phyloP scores from a whole-genome alignment of 768 basidiomycete genomes.

The Crepidotus variabilis region DNA sequence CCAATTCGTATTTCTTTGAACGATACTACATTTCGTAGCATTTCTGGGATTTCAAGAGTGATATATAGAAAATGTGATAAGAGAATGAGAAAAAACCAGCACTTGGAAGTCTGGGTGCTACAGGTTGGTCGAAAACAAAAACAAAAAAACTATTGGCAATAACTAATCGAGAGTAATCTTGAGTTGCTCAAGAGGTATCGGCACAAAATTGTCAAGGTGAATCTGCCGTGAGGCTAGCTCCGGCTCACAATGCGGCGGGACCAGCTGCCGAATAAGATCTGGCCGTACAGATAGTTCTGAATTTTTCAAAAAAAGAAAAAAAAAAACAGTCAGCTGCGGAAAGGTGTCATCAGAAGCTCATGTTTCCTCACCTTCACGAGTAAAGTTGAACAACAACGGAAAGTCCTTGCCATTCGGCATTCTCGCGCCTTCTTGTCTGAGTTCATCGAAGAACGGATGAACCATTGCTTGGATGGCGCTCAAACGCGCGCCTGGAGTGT shows the following conservation, averaged over 20 bases:
- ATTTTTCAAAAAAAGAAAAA: too few relatives aligned
- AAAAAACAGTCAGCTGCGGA: not conserved
- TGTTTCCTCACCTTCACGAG: constrained; percentile 77
- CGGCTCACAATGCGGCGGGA: constrained; percentile 85
- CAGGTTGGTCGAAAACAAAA: constrained; percentile 14
- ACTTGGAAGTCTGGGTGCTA: constrained; percentile 1
- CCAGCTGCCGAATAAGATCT: constrained; percentile 87
- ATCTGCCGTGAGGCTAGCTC: constrained; percentile 86
- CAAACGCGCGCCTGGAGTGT: constrained; percentile 92
- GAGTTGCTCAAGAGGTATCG: constrained; percentile 96
- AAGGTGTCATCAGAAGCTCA: not conserved
- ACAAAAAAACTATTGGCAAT: constrained; percentile 10
- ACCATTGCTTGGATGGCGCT: constrained; percentile 91
- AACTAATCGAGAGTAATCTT: constrained; percentile 88
- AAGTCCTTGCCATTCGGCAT: constrained; percentile 98
- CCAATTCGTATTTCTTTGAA: constrained; percentile 2
- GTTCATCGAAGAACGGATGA: constrained; percentile 95
- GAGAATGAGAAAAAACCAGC: constrained; percentile 8
- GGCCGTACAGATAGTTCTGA: constrained; percentile 94
- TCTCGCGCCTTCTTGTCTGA: constrained; percentile 83
- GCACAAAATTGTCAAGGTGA: constrained; percentile 87
- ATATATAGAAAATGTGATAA: constrained; percentile 18
- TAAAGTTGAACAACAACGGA: constrained; percentile 92
- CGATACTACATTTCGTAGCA: constrained; percentile 6
- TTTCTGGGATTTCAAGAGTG: constrained; percentile 15